Conservation (phyloP, 139 green algal species). For the Coccomyxa sp. region DNA sequence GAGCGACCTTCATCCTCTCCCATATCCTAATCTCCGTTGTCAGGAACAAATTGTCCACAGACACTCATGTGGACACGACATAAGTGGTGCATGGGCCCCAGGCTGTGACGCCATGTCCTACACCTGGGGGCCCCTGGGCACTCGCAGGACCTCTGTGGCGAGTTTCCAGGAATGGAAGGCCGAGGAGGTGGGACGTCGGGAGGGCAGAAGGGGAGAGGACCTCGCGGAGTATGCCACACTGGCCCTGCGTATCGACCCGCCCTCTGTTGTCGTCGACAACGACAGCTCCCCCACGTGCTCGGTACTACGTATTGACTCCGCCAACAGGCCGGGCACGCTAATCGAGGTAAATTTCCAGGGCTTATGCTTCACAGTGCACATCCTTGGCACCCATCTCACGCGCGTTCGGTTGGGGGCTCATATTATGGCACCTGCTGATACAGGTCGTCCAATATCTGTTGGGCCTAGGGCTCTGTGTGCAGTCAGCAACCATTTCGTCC, state of each 20-base stretch:
- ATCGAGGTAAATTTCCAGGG: conserved; percentile 60
- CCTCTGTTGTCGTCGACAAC: conserved; percentile 81
- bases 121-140: too few relatives aligned
- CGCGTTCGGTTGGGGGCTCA: not conserved
- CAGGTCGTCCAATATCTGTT: conserved; percentile 96
- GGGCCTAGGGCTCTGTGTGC: conserved; percentile 85
- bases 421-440: not conserved
- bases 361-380: not conserved
- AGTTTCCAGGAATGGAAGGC: too few relatives aligned
- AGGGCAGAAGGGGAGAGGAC: too few relatives aligned
- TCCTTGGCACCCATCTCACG: not conserved
- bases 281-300: conserved; percentile 63
- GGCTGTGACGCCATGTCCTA: too few relatives aligned
- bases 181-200: too few relatives aligned
- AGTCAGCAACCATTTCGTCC: conserved; percentile 74
- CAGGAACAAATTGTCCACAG: too few relatives aligned
- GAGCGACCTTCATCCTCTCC: too few relatives aligned
- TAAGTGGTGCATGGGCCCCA: too few relatives aligned
- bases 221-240: conserved; percentile 82
- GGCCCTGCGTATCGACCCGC: conserved; percentile 74
- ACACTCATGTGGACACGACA: too few relatives aligned
- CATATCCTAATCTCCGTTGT: too few relatives aligned
- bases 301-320: conserved; percentile 85
- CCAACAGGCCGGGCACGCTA: conserved; percentile 92
- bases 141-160: too few relatives aligned